These are phyloP conservation scores for Penicillium sp. DNA, from an alignment of 2,329 filamentous ascomycete species.

Conservation along the genomic window DNA sequence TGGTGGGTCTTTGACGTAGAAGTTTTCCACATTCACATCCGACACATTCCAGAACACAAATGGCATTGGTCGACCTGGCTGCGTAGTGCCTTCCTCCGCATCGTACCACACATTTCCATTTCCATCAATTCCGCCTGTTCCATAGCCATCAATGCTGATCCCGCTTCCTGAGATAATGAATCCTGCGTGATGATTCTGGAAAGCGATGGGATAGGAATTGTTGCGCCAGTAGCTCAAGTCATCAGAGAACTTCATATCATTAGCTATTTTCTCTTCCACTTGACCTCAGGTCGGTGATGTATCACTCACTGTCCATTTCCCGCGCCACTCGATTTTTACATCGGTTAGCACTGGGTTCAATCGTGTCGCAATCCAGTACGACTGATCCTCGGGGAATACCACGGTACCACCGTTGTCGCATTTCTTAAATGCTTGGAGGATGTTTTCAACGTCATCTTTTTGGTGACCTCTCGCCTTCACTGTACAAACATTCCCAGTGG, in stretches of 20 bases:
- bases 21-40: slow-evolving; percentile 55
- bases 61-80: slow-evolving; percentile 56
- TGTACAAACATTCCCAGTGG: slow-evolving; percentile 32
- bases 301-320: slow-evolving; percentile 49
- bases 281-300: background rate
- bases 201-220: slow-evolving; percentile 54
- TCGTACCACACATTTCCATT: slow-evolving; percentile 58
- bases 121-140: slow-evolving; percentile 55
- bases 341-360: slow-evolving; percentile 53
- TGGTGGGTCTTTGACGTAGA: slow-evolving; percentile 52
- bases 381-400: slow-evolving; percentile 51
- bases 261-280: background rate
- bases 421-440: slow-evolving; percentile 41
- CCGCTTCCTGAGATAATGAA: slow-evolving; percentile 53
- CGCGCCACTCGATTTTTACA: slow-evolving; percentile 54
- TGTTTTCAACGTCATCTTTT: slow-evolving; percentile 43
- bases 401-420: slow-evolving; percentile 47
- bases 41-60: slow-evolving; percentile 60
- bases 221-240: slow-evolving; percentile 57
- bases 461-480: slow-evolving; percentile 41
- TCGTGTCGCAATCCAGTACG: slow-evolving; percentile 53
- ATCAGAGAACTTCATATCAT: slow-evolving; percentile 43
- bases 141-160: slow-evolving; percentile 54
- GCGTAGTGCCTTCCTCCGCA: slow-evolving; percentile 48
- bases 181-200: slow-evolving; percentile 58